Evolutionary conservation across 1,284 basidiomycete genomes (phyloP), one percentile per base, ranked within the genome.

Genomic region (Cryptococcus floricola): DNA sequence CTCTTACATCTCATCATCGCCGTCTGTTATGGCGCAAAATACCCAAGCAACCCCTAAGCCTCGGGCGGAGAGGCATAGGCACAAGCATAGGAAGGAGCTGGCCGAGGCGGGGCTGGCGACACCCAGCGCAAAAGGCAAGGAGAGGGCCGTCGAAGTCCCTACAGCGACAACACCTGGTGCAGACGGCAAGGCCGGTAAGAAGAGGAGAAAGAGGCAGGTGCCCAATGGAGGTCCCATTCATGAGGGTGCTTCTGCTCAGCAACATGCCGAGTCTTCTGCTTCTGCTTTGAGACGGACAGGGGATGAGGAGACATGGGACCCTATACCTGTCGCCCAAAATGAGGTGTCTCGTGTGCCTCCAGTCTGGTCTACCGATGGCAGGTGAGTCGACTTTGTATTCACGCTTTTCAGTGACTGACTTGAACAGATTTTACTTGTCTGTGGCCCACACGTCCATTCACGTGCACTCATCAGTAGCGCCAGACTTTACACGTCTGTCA

Each of bases 301-400:
- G 16, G 48, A 39, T 27, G 37, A 34, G 12, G 48, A 50, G 34
- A 45, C 50, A 14, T 76, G 74, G 74, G 66, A 72, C 41, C 65
- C 63, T 52, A 64, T 73, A 16, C 68, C 74, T 34, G 61, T 94
- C 52, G 86, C 88, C 39, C 87, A 89, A 72, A 82, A 84, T 31
- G 82, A 83, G 58, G 81, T 84, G 28, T 87, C 83, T 60, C 81
- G 79, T 54, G 81, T 84, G 47, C 82, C 88, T 8, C 85, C 88
- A 42, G 77, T 91, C 56, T 91, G 91, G 76, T 90, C 89, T 34
- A 86, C 82, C 70, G 91, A 95, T 75, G 88, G 88, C 76, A 86
- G 85, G 91, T 91, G 73, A 70, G 86, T 79, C 27, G 14, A 16
- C 18, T 16, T 37, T 23, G 7, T n/a, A 23, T n/a, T 25, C 9